These are phyloP conservation scores for Eurotiales sp. DNA, from an alignment of 2,329 filamentous ascomycete genomes.

Conservation along the genomic window DNA sequence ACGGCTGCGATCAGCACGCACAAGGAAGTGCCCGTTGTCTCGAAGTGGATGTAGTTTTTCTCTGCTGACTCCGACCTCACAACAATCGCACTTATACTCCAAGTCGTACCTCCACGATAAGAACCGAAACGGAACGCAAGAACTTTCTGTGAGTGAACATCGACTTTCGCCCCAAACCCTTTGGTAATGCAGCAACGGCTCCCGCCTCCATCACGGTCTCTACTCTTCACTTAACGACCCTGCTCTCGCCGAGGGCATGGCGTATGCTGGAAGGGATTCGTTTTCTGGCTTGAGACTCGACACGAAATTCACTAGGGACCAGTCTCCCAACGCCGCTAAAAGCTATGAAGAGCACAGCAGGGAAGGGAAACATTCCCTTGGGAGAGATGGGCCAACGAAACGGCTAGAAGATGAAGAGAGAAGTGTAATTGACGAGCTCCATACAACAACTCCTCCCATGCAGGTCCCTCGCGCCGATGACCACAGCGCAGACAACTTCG, in stretches of 20 bases:
- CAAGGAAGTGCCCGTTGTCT: neutral
- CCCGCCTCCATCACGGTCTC: constrained; percentile 10
- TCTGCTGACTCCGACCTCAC: too few species aligned
- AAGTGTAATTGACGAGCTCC: constrained; percentile 36
- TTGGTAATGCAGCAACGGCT: constrained; percentile 17
- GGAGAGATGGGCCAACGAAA: constrained; percentile 21
- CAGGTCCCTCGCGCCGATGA: constrained; percentile 42
- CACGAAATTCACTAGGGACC: constrained; percentile 31
- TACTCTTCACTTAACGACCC: constrained; percentile 17
- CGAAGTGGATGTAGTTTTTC: too few species aligned
- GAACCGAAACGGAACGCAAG: neutral
- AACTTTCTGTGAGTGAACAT: neutral
- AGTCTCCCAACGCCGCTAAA: constrained; percentile 23
- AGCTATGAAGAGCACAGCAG: constrained; percentile 19
- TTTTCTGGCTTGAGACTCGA: constrained; percentile 37
- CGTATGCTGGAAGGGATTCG: constrained; percentile 31
- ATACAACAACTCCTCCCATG: constrained; percentile 43
- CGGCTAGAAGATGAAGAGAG: constrained; percentile 38
- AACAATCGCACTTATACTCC: too few species aligned
- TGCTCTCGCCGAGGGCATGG: constrained; percentile 34
- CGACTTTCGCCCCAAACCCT: neutral
- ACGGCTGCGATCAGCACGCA: neutral
- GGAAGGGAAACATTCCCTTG: neutral
- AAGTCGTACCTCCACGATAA: too few species aligned
- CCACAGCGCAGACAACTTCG: constrained; percentile 19